These are phyloP conservation scores for Clathrus columnatus DNA, from an alignment of 768 basidiomycete genomes.

Conservation along the genomic window DNA sequence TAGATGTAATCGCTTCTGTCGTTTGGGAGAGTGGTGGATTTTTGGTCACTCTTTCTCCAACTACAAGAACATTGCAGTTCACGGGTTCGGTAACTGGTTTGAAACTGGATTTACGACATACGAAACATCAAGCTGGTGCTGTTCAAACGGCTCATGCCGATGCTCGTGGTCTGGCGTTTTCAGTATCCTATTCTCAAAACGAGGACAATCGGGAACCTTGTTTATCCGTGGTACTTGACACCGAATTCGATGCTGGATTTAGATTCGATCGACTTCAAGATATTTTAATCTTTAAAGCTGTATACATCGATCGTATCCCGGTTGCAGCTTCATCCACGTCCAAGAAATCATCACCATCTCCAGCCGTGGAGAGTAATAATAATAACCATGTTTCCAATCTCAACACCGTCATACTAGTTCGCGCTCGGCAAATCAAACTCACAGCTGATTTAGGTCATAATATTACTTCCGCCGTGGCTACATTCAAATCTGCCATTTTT, in stretches of 20 bases:
- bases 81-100: slow-evolving; percentile 77
- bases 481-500: slow-evolving; percentile 53
- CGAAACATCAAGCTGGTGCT: slow-evolving; percentile 37
- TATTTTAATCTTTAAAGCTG: slow-evolving; percentile 89
- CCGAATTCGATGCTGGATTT: slow-evolving; percentile 70
- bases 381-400: slow-evolving; percentile 33
- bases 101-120: slow-evolving; percentile 68
- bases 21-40: slow-evolving; percentile 96
- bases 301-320: slow-evolving; percentile 86
- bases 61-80: slow-evolving; percentile 61
- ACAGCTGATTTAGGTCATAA: slow-evolving; percentile 81
- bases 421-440: slow-evolving; percentile 63
- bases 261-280: slow-evolving; percentile 85
- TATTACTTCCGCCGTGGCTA: slow-evolving; percentile 62
- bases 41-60: slow-evolving; percentile 67
- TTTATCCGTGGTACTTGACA: slow-evolving; percentile 74
- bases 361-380: background rate
- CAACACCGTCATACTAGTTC: slow-evolving; percentile 55
- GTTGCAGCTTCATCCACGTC: slow-evolving; percentile 10
- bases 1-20: slow-evolving; percentile 82
- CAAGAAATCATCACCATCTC: background rate
- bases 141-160: slow-evolving; percentile 72
- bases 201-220: slow-evolving; percentile 34
- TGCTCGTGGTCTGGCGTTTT: slow-evolving; percentile 75
- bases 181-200: slow-evolving; percentile 55